Conservation (phyloP, 805 yeast species). For the Candida nemodendra region DNA sequence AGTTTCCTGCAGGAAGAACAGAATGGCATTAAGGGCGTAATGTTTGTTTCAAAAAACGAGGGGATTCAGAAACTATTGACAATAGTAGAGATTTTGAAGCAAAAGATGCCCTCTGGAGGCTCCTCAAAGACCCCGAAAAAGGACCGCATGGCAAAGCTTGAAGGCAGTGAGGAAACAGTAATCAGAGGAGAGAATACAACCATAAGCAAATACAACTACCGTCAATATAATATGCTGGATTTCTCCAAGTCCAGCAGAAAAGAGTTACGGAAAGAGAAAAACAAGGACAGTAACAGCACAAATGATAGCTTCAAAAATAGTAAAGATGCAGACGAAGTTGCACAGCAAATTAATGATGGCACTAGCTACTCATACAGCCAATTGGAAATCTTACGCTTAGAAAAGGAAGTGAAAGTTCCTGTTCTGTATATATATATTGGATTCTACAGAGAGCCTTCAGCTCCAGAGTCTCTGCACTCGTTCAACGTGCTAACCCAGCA, state of each 20-base stretch:
- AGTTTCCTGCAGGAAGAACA: constrained; percentile 4
- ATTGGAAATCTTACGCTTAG: constrained; percentile 12
- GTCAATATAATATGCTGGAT: constrained; percentile 28
- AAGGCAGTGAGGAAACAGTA: constrained; percentile 3
- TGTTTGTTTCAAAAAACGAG: constrained; percentile 21
- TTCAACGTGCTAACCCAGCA: no score
- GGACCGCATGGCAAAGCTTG: constrained; percentile 15
- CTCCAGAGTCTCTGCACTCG: no score
- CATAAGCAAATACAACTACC: constrained; percentile 4
- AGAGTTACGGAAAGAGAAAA: no score
- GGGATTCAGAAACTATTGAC: constrained; percentile 31
- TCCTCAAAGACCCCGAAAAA: constrained; percentile 8
- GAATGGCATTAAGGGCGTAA: constrained; percentile 9
- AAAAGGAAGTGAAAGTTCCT: constrained; percentile 18
- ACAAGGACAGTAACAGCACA: not conserved
- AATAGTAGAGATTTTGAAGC: constrained; percentile 31
- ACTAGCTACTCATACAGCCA: constrained; percentile 7
- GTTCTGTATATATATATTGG: constrained; percentile 26
- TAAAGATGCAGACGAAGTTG: constrained; percentile 1
- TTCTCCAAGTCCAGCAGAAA: constrained; percentile 7
- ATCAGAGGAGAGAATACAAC: constrained; percentile 4
- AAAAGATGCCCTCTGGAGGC: constrained; percentile 16
- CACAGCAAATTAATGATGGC: not conserved
- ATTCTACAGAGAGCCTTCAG: constrained; percentile 10
- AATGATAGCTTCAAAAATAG: no score